These are phyloP conservation scores for Botryotinia convoluta DNA, from an alignment of 2,329 filamentous ascomycete genomes.

Conservation along the genomic window DNA sequence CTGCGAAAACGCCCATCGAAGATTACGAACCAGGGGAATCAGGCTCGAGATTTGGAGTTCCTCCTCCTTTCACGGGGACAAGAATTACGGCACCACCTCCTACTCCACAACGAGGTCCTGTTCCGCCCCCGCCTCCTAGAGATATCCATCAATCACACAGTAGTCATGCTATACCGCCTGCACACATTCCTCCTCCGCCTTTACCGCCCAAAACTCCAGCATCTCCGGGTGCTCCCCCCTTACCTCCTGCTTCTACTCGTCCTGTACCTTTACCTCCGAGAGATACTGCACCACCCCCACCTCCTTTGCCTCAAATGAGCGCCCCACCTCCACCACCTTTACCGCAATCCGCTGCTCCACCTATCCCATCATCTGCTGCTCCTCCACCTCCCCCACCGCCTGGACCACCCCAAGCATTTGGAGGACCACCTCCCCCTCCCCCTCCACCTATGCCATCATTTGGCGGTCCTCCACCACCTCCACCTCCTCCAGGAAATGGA, in stretches of 20 bases:
- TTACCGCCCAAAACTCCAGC: slow-evolving; percentile 47
- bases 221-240: slow-evolving; percentile 46
- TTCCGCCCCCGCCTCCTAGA: slow-evolving; percentile 65
- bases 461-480: slow-evolving; percentile 38
- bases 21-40: slow-evolving; percentile 53
- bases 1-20: slow-evolving; percentile 68
- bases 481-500: slow-evolving; percentile 37
- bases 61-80: slow-evolving; percentile 73
- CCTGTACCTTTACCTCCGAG: slow-evolving; percentile 40
- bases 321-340: slow-evolving; percentile 43
- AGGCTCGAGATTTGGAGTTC: slow-evolving; percentile 66
- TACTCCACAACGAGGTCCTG: slow-evolving; percentile 66
- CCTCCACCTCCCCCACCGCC: slow-evolving; percentile 41
- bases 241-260: slow-evolving; percentile 51
- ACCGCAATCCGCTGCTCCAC: slow-evolving; percentile 39
- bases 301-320: slow-evolving; percentile 37
- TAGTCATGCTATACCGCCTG: slow-evolving; percentile 41
- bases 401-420: slow-evolving; percentile 36
- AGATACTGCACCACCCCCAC: slow-evolving; percentile 38
- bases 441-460: slow-evolving; percentile 40
- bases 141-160: slow-evolving; percentile 50
- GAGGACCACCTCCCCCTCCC: slow-evolving; percentile 45
- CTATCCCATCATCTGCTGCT: slow-evolving; percentile 39
- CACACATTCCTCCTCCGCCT: slow-evolving; percentile 39
- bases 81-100: slow-evolving; percentile 67